Evolutionary conservation across 305 asterid species (phyloP).

Genomic region (Fraxinus velutina): DNA sequence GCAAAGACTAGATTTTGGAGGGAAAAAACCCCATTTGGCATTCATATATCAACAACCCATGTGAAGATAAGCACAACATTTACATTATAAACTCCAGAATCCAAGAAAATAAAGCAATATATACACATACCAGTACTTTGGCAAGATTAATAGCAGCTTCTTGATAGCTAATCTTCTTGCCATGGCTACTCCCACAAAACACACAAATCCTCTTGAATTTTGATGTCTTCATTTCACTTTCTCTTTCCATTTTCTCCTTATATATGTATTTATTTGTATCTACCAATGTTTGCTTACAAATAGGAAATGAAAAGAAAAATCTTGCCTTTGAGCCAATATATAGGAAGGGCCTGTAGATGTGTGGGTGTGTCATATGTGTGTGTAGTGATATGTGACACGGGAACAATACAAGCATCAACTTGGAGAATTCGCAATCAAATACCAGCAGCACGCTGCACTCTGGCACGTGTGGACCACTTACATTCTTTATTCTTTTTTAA

Average conservation of each 20-base stretch:
- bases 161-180: conserved; percentile 83
- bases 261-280: conserved; percentile 23
- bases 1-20: conserved; percentile 24
- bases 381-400: conserved; percentile 1
- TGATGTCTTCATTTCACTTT: conserved; percentile 49
- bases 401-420: conserved; percentile 16
- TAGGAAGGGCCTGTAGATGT: conserved; percentile 8
- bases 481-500: neutral
- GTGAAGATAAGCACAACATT: neutral
- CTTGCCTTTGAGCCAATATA: conserved; percentile 21
- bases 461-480: conserved; percentile 47
- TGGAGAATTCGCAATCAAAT: neutral
- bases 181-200: conserved; percentile 96
- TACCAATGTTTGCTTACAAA: conserved; percentile 20
- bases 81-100: neutral
- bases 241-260: conserved; percentile 45
- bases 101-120: neutral
- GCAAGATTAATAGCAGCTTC: conserved; percentile 91
- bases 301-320: conserved; percentile 27
- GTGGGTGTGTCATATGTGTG: neutral
- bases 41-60: neutral
- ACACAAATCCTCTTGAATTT: conserved; percentile 88
- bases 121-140: conserved; percentile 55
- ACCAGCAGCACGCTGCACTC: conserved; percentile 16
- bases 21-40: neutral